Base-by-base conservation (phyloP, 2,329 filamentous ascomycete genomes). In the Aspergillus calidoustus region DNA sequence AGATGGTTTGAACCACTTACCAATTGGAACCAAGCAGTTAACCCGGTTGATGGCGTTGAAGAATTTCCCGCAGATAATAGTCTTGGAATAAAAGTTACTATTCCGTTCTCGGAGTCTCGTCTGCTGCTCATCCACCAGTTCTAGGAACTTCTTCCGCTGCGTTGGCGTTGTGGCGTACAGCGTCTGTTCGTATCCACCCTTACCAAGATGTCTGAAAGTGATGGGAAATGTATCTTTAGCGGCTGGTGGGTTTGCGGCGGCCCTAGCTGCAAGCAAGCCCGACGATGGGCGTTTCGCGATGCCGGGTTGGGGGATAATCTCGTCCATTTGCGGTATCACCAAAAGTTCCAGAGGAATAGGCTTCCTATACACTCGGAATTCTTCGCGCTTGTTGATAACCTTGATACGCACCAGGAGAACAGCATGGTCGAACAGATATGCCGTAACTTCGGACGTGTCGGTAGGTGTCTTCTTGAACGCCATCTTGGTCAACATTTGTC, bases 311-410 rank as follows among this genome's bases (percentile, higher is more conserved):
- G 93, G 93, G 47, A 97, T 91, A 31, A 98, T 89, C 74, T 97
- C 93, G 57, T 98, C 94, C 94, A 99, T 98, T 74, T 98, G 94
- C 57, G 91, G 89, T 68, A 99, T 98, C 25, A 95, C 89, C 17
- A 99, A 84, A 7, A 99, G 84, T 75, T 99, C 95, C 34, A 99
- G 81, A 15, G 95, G 95, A 68, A 99, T 99, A 0, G 95, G 95
- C 81, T 93, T 92, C 71, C 93, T 88, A 78, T 98, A 98, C 0
- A 97, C 95, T 74, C 96, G 95, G 64, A 96, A 89, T 74, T 98
- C 94, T 76, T 99, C 95, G 48, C 87, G 87, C 81, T 98, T 98
- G 76, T 95, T 96, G 62, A 91, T 91, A 62, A 90, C 89, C 81
- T 98, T 99, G 66, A 93, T 89, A 56, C 93, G 87, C 66, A 97